Evolutionary conservation across 2,329 filamentous ascomycete species (phyloP), one percentile per base, ranked within the genome.

Genomic region (Fusarium sp.): DNA sequence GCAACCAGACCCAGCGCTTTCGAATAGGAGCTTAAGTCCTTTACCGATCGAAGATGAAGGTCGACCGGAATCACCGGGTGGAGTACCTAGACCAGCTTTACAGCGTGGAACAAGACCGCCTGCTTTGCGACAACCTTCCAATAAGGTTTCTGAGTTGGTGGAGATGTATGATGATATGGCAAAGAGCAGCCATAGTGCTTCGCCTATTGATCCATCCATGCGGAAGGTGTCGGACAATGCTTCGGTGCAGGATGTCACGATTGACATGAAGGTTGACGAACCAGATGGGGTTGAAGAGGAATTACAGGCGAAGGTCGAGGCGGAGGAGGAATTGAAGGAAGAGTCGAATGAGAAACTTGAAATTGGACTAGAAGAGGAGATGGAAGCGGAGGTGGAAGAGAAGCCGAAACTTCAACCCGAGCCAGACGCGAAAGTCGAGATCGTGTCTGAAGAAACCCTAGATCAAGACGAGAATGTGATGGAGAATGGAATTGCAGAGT

Each of bases 141-240:
- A 85, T 12, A 88, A 86, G 69, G 86, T 89, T 5, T 85, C 86
- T 60, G 84, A 85, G 53, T 79, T 89, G 30, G 87, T 88, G 37
- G 83, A 83, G 28, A 84, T 86, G 80, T 88, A 83, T 54, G 86
- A 90, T 66, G 85, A 83, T 6, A 81, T 88, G 18, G 73, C 80
- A 1, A 81, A 72, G 59, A 64, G 73, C n/a, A 75, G 46, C 21
- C 62, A 57, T 13, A 77, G 71, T 42, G 61, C 44, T 18, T 78
- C 76, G 6, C 76, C 76, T 18, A 50, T 73, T 35, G 75, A 77
- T n/a, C 64, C 76, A 12, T 46, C 72, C 2, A 57, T 73, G 62
- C 67, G 65, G 21, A 74, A 66, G 43, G 21, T 46, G 25, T 72
- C 73, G 12, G 57, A 47, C 25, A 54, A 52, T 53, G 37, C 32